These are phyloP conservation scores for Tinospora cordifolia DNA, from an alignment of 164 flowering plant species.

Conservation along the genomic window DNA sequence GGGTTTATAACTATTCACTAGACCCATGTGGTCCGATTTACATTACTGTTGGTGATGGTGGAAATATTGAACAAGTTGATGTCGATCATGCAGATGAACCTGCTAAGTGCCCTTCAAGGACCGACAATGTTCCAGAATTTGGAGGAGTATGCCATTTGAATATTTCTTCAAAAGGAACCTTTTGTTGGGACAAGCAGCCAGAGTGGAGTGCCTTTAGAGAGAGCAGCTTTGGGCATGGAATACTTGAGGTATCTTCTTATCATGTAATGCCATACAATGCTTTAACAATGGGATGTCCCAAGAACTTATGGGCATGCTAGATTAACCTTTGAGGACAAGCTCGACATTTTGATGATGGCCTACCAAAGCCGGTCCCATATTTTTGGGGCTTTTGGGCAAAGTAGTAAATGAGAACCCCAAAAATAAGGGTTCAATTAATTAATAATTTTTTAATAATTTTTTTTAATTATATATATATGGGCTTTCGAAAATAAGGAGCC, in stretches of 20 bases:
- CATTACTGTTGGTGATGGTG: slow-evolving; percentile 88
- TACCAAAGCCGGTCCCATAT: too few species aligned
- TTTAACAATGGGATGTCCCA: background rate
- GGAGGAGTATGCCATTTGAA: slow-evolving; percentile 79
- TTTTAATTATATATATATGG: too few species aligned
- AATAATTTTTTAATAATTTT: too few species aligned
- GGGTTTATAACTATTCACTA: slow-evolving; percentile 68
- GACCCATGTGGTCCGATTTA: slow-evolving; percentile 82
- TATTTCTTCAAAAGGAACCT: slow-evolving; percentile 60
- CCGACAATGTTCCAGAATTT: slow-evolving; percentile 61
- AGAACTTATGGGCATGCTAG: background rate
- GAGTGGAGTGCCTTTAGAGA: slow-evolving; percentile 96
- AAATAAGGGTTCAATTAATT: too few species aligned
- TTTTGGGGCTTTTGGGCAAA: too few species aligned
- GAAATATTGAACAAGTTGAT: slow-evolving; percentile 75
- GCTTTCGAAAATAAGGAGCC: too few species aligned
- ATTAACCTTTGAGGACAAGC: background rate
- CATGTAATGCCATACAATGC: background rate
- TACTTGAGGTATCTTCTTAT: slow-evolving; percentile 60
- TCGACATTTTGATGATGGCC: background rate
- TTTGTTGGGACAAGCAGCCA: slow-evolving; percentile 88
- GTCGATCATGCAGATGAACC: slow-evolving; percentile 83
- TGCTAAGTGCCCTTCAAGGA: slow-evolving; percentile 70
- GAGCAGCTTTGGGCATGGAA: slow-evolving; percentile 97
- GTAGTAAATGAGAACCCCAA: too few species aligned